Evolutionary conservation across 768 basidiomycete genomes (phyloP).

Genomic region (Clathrus columnatus): DNA sequence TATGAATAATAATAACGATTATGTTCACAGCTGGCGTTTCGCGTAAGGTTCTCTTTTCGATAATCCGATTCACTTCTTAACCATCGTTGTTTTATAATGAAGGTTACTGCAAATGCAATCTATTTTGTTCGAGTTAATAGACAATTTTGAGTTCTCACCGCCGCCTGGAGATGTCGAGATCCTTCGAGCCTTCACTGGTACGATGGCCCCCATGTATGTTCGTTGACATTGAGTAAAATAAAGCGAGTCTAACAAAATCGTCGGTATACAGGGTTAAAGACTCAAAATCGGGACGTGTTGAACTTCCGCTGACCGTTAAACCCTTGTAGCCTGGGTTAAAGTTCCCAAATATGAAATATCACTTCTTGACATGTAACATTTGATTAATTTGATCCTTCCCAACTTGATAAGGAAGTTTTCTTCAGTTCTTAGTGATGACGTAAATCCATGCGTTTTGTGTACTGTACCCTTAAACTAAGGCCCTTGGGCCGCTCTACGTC

Average conservation of each 20-base stretch:
- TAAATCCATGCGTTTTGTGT: too few relatives aligned
- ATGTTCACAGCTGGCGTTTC: constrained; percentile 3
- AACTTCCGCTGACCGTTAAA: background rate
- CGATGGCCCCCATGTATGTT: background rate
- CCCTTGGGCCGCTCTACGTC: too few relatives aligned
- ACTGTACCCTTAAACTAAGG: too few relatives aligned
- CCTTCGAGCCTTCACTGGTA: constrained; percentile 17
- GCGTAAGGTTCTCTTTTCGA: background rate
- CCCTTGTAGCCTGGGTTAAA: too few relatives aligned
- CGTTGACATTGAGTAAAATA: too few relatives aligned
- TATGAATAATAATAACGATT: background rate
- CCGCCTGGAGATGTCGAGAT: constrained; percentile 24
- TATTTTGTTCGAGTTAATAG: constrained; percentile 27
- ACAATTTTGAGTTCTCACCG: constrained; percentile 27
- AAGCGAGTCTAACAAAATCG: too few relatives aligned
- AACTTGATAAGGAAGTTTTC: too few relatives aligned
- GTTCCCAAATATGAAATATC: too few relatives aligned
- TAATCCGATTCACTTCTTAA: background rate
- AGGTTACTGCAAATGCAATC: constrained; percentile 28
- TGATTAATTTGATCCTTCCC: too few relatives aligned
- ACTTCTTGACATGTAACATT: too few relatives aligned
- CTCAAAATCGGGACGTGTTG: background rate
- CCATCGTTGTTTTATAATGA: background rate
- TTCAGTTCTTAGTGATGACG: too few relatives aligned
- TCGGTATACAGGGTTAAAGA: background rate